Evolutionary conservation across 805 yeast genomes (phyloP).

Genomic region (Priceomyces haplophilus): DNA sequence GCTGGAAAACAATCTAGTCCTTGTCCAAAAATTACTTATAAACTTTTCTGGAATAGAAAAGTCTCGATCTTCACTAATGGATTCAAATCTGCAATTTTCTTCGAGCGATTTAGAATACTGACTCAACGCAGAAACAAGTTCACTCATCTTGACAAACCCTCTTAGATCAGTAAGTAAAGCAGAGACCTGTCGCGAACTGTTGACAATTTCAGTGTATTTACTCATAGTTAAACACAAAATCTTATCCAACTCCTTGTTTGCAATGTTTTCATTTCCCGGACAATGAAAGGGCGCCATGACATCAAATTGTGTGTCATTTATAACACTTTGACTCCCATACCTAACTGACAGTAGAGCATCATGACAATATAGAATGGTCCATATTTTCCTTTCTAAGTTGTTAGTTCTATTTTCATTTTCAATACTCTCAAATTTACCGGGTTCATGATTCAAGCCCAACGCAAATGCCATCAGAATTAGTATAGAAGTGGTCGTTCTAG

Average conservation of each 20-base stretch:
- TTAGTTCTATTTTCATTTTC: conserved; percentile 16
- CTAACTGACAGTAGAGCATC: conserved; percentile 24
- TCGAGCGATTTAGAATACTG: conserved; percentile 14
- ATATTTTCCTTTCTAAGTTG: conserved; percentile 20
- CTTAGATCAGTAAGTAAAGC: background rate
- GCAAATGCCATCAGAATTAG: conserved; percentile 59
- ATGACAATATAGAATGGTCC: conserved; percentile 17
- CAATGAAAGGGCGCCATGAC: conserved; percentile 14
- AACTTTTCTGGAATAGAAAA: conserved; percentile 7
- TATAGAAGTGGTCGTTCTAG: conserved; percentile 50
- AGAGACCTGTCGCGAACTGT: conserved; percentile 4
- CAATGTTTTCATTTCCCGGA: conserved; percentile 14
- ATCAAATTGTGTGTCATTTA: conserved; percentile 11
- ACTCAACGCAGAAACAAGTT: conserved; percentile 12
- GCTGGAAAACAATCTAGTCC: conserved; percentile 12
- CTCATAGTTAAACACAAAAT: conserved; percentile 13
- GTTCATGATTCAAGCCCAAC: conserved; percentile 63
- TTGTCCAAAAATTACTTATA: conserved; percentile 8
- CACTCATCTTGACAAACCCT: conserved; percentile 5
- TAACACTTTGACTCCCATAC: conserved; percentile 17
- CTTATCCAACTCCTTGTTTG: conserved; percentile 4
- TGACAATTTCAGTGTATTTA: conserved; percentile 10
- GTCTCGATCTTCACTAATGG: conserved; percentile 5
- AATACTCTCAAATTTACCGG: conserved; percentile 34
- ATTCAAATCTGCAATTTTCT: conserved; percentile 8